Conservation (phyloP, 306 rosid genomes). For the Bauhinia variegata region DNA sequence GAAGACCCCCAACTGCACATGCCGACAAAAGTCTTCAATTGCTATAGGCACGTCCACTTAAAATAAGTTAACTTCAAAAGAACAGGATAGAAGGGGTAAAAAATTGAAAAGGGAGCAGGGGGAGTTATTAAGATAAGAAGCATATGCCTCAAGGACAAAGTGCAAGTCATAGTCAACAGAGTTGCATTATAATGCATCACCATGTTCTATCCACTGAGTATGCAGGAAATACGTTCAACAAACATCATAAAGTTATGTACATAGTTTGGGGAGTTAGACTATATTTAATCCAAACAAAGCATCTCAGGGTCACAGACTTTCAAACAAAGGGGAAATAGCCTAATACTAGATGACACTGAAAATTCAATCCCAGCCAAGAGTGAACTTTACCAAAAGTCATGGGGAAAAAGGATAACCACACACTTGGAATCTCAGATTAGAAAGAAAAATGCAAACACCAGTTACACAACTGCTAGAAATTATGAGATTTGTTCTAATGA, state of each 20-base stretch:
- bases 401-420: too few species aligned
- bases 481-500: background rate
- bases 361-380: background rate
- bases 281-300: background rate
- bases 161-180: background rate
- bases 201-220: background rate
- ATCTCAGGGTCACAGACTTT: background rate
- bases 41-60: background rate
- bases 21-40: slow-evolving; percentile 10
- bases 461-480: background rate
- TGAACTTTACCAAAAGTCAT: background rate
- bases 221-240: background rate
- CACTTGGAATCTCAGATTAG: background rate
- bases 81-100: background rate
- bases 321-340: background rate
- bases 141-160: background rate
- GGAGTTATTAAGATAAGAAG: background rate
- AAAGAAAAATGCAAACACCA: background rate
- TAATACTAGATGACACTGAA: background rate
- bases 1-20: slow-evolving; percentile 89
- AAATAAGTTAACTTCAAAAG: background rate
- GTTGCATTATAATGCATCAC: background rate
- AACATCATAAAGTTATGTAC: background rate
- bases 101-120: background rate
- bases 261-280: background rate